phyloP scores from a whole-genome alignment of 2,329 filamentous ascomycete species.

The Aphanoascus verrucosus region DNA sequence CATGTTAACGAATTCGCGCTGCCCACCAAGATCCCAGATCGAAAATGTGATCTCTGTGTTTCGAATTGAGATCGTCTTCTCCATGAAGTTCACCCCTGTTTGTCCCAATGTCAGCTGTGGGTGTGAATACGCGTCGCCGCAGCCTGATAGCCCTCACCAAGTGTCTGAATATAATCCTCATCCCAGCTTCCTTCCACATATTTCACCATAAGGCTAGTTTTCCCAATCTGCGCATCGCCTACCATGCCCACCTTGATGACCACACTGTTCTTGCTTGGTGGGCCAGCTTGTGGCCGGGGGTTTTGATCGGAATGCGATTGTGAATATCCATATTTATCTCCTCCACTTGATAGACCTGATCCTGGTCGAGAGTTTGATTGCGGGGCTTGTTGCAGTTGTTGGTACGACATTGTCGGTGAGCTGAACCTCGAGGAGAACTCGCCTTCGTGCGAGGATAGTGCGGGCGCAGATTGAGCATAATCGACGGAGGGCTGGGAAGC shows the following conservation, averaged over 20 bases:
- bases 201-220: slow-evolving; percentile 98
- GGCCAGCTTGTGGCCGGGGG: slow-evolving; percentile 28
- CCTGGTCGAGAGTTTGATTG: slow-evolving; percentile 38
- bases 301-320: slow-evolving; percentile 42
- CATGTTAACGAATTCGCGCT: slow-evolving; percentile 99
- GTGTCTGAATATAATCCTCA: slow-evolving; percentile 97
- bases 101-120: neutral
- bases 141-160: slow-evolving; percentile 46
- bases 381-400: slow-evolving; percentile 26
- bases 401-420: slow-evolving; percentile 33
- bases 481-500: slow-evolving; percentile 42
- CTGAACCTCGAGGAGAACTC: slow-evolving; percentile 35
- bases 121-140: neutral
- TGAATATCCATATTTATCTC: slow-evolving; percentile 38
- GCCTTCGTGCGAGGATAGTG: slow-evolving; percentile 40
- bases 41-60: slow-evolving; percentile 99
- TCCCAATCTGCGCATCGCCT: slow-evolving; percentile 95
- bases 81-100: slow-evolving; percentile 97
- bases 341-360: slow-evolving; percentile 40
- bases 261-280: slow-evolving; percentile 50
- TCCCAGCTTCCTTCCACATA: slow-evolving; percentile 99
- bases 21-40: slow-evolving; percentile 96
- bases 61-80: slow-evolving; percentile 98
- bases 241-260: slow-evolving; percentile 99
- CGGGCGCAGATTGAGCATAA: slow-evolving; percentile 31